A percentile compares a stretch with the other conserved stretches of the same genome.
phyloP scores from a whole-genome alignment of 768 basidiomycete species.

The Amanita exitialis region DNA sequence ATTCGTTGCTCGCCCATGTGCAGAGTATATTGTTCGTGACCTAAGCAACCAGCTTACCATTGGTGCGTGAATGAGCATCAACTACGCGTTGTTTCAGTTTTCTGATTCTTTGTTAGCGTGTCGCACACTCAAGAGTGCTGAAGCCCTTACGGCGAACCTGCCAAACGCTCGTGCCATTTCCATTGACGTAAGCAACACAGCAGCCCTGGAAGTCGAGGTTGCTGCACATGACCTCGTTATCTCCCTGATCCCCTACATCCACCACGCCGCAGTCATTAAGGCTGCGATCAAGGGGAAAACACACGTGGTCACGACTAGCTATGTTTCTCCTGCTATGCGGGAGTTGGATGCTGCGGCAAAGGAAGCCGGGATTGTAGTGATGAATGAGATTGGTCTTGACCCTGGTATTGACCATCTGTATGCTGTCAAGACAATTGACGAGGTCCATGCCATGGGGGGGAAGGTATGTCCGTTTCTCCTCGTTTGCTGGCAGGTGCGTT shows the following conservation, averaged over 20 bases:
- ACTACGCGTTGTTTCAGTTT: not conserved
- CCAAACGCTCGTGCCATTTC: constrained; percentile 64
- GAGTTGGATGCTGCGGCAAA: constrained; percentile 75
- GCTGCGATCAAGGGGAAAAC: constrained; percentile 85
- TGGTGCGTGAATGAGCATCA: constrained; percentile 32
- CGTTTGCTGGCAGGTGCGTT: not conserved
- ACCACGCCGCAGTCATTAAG: constrained; percentile 84
- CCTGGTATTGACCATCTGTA: constrained; percentile 93
- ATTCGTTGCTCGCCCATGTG: constrained; percentile 93
- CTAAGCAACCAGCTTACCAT: constrained; percentile 79
- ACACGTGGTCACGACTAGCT: constrained; percentile 92
- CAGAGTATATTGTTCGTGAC: constrained; percentile 82
- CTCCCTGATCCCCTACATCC: constrained; percentile 91
- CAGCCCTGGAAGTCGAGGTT: constrained; percentile 70
- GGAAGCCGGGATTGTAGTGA: constrained; percentile 83
- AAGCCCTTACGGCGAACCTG: constrained; percentile 59
- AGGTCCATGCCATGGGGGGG: constrained; percentile 90
- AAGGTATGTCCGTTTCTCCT: constrained; percentile 44
- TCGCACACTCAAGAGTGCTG: constrained; percentile 72
- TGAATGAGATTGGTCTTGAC: constrained; percentile 98
- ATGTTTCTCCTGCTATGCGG: constrained; percentile 86
- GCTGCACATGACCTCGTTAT: constrained; percentile 89
- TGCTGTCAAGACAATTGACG: constrained; percentile 87
- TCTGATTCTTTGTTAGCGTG: constrained; percentile 43
- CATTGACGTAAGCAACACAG: constrained; percentile 67